Percentiles rank a stretch among this genome's conserved stretches.
Conservation (phyloP, 306 rosid species). For the Pyrus betulifolia region DNA sequence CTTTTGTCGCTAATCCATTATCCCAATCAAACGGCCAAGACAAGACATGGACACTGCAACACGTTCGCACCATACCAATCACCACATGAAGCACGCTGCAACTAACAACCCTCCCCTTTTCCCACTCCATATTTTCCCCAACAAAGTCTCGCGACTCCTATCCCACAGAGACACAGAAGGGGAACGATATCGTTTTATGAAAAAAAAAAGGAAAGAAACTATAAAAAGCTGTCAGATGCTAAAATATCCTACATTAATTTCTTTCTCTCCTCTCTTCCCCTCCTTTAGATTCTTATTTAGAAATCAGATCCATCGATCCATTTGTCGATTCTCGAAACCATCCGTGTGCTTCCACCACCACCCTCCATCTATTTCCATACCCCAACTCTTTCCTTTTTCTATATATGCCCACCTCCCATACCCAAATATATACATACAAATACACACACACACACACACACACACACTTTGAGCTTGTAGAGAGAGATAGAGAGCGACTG, state of each 20-base stretch:
- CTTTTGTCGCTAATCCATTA: not conserved
- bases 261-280: not conserved
- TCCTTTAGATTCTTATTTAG: constrained; percentile 13
- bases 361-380: constrained; percentile 1
- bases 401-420: not conserved
- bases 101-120: not conserved
- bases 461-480: not conserved
- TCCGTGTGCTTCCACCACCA: constrained; percentile 45
- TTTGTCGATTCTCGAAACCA: constrained; percentile 7
- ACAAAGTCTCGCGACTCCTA: constrained; percentile 1
- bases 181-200: not conserved
- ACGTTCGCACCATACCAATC: not conserved
- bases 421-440: not conserved
- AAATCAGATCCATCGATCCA: not conserved
- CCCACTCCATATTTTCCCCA: not conserved
- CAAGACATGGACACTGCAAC: not conserved
- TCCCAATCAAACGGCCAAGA: not conserved
- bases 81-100: not conserved
- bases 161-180: not conserved
- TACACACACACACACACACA: too few relatives aligned
- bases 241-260: constrained; percentile 36
- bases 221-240: constrained; percentile 18
- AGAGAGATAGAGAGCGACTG: not conserved
- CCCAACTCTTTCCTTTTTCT: not conserved
- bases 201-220: not conserved